A percentile compares a stretch with the other conserved stretches of the same genome.
These are phyloP conservation scores for Nematodospora valgi DNA, from an alignment of 805 yeast species.

Conservation along the genomic window DNA sequence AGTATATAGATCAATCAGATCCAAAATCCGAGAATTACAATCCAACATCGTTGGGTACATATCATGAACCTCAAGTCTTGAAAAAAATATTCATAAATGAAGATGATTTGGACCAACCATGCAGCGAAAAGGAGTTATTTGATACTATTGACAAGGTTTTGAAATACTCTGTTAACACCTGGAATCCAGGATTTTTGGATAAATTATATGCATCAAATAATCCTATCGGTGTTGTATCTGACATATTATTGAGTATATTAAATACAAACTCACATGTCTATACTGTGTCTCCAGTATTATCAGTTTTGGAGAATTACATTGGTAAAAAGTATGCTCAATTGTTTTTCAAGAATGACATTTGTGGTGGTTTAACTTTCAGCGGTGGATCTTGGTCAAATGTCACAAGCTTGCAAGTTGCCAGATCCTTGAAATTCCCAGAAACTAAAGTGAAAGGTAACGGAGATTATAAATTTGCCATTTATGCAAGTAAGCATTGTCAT, in stretches of 20 bases:
- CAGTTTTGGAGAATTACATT: conserved; percentile 69
- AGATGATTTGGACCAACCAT: conserved; percentile 22
- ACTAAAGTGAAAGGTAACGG: conserved; percentile 61
- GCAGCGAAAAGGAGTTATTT: conserved; percentile 41
- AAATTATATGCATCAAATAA: conserved; percentile 83
- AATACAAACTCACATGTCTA: conserved; percentile 86
- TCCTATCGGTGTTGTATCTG: conserved; percentile 78
- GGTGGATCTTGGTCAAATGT: conserved; percentile 89
- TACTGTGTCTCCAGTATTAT: conserved; percentile 78
- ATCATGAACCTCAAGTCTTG: conserved; percentile 49
- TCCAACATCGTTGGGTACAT: conserved; percentile 48
- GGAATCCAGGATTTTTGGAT: conserved; percentile 86
- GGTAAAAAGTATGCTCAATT: conserved; percentile 64
- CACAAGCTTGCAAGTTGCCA: conserved; percentile 72
- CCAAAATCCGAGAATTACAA: conserved; percentile 25
- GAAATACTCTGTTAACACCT: conserved; percentile 70
- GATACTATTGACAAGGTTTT: conserved; percentile 53
- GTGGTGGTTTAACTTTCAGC: conserved; percentile 82
- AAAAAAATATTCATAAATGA: conserved; percentile 25
- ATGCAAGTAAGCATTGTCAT: conserved; percentile 69
- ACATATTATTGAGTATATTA: conserved; percentile 60
- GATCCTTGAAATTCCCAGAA: conserved; percentile 63
- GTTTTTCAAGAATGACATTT: conserved; percentile 45
- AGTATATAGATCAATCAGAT: conserved; percentile 50
- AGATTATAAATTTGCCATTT: conserved; percentile 58